Conservation (phyloP, 2,329 filamentous ascomycete genomes). For the Lachnellula cervina region DNA sequence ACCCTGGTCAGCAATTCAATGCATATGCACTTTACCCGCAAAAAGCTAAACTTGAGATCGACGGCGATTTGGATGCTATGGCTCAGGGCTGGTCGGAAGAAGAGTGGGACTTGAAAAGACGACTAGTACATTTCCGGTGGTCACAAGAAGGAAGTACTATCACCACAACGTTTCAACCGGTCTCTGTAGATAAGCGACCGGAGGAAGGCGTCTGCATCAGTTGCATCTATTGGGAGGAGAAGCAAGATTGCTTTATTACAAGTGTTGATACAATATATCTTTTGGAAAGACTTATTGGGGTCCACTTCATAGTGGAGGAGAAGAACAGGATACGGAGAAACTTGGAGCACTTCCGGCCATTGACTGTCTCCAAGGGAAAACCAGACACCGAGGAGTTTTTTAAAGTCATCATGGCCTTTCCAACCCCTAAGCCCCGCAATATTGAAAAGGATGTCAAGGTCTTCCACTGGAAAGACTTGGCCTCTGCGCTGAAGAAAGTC, state of each 20-base stretch:
- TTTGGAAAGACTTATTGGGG: slow-evolving; percentile 83
- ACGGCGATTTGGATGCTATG: slow-evolving; percentile 82
- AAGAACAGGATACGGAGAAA: slow-evolving; percentile 98
- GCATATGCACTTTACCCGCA: slow-evolving; percentile 66
- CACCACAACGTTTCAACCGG: slow-evolving; percentile 71
- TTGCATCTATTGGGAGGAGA: slow-evolving; percentile 96
- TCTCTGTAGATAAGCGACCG: slow-evolving; percentile 72
- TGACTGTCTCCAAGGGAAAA: slow-evolving; percentile 92
- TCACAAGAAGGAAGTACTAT: slow-evolving; percentile 78
- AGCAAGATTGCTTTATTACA: slow-evolving; percentile 85
- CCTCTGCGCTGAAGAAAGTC: slow-evolving; percentile 89
- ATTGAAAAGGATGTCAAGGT: slow-evolving; percentile 99
- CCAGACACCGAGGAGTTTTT: slow-evolving; percentile 94
- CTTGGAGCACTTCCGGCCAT: slow-evolving; percentile 85
- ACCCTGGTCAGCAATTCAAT: slow-evolving; percentile 24
- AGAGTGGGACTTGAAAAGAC: slow-evolving; percentile 71
- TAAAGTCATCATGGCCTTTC: slow-evolving; percentile 98
- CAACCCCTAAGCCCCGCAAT: slow-evolving; percentile 89
- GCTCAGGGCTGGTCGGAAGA: slow-evolving; percentile 75
- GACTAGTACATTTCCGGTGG: slow-evolving; percentile 85
- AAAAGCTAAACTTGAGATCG: slow-evolving; percentile 81
- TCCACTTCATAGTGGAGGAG: slow-evolving; percentile 90
- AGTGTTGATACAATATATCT: slow-evolving; percentile 95
- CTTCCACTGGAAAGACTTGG: slow-evolving; percentile 90
- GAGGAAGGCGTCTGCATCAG: slow-evolving; percentile 90